Evolutionary conservation across 1,284 basidiomycete genomes (phyloP), one percentile per base, ranked within the genome.

Genomic region (Ceratobasidium sp.): DNA sequence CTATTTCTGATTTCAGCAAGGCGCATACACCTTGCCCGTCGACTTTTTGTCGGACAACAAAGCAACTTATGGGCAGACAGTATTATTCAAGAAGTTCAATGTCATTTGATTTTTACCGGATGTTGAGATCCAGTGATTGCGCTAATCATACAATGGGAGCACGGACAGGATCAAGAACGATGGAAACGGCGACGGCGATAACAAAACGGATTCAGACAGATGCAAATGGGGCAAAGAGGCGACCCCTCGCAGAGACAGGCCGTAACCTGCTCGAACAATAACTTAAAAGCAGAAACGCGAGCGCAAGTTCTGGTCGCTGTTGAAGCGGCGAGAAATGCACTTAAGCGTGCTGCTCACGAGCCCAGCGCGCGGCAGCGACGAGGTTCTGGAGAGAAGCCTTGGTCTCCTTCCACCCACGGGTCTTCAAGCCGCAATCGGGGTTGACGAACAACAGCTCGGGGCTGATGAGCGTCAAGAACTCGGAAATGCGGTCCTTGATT

Each of bases 331-430:
- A 64, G 74, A 79, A 77, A 77, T 75, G 77, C 79, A 82, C 81
- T 90, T 86, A 96, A 82, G 88, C 88, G 82, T 91, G 90, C 80
- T 86, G 88, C 84, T 89, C 81, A 80, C 94, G 92, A 78, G 94
- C 94, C 94, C 93, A 96, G 81, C 91, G 89, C 79, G 94, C 94
- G 81, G 90, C 94, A 77, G 88, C 88, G 80, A 98, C 97, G 79
- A 97, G 88, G 86, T 98, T 98, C 79, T 84, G 81, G 81, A 97
- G 89, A 54, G 93, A 92, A 78, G 91, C 88, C 85, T 98, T 93
- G 73, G 95, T 97, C 87, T 98, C 96, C 82, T 92, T 91, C 96
- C 96, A 98, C 77, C 90, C 93, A 86, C 96, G 95, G 79, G 95
- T 97, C 89, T 96, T 96, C 77, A 94, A 84, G 83, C 92, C 92